These are phyloP conservation scores for Gossypium davidsonii DNA, from an alignment of 441 rosid species.

Conservation along the genomic window DNA sequence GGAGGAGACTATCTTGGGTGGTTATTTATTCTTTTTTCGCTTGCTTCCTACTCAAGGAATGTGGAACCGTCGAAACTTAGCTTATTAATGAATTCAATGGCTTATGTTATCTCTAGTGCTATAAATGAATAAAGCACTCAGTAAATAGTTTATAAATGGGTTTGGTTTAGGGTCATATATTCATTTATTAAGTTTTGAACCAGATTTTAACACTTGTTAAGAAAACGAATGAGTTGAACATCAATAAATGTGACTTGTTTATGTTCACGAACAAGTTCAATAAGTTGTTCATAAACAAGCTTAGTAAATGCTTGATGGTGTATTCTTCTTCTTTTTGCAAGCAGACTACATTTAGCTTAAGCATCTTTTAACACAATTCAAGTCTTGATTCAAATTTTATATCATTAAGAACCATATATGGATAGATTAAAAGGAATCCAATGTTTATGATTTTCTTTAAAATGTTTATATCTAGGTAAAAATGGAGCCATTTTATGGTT, in stretches of 20 bases:
- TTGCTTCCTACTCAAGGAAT: neutral
- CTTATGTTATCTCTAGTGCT: neutral
- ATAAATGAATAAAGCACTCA: neutral
- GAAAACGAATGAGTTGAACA: neutral
- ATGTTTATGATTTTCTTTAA: neutral
- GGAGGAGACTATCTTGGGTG: neutral
- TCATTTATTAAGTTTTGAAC: neutral
- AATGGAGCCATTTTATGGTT: neutral
- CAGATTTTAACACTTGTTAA: neutral
- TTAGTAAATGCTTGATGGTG: neutral
- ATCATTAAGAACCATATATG: neutral
- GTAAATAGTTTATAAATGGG: neutral
- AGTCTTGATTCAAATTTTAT: neutral
- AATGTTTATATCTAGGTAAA: neutral
- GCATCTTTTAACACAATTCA: neutral
- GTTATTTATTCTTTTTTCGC: neutral
- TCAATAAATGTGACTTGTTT: neutral
- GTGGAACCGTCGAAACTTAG: neutral
- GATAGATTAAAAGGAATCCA: neutral
- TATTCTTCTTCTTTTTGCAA: neutral
- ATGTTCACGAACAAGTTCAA: neutral
- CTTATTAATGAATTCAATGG: neutral
- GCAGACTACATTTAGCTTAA: neutral
- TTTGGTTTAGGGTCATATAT: neutral
- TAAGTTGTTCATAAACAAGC: neutral